A percentile compares a stretch with the other conserved stretches of the same genome.
Evolutionary conservation across 192 early-diverging fungal genomes (phyloP).

Genomic region (Coemansia sp.): DNA sequence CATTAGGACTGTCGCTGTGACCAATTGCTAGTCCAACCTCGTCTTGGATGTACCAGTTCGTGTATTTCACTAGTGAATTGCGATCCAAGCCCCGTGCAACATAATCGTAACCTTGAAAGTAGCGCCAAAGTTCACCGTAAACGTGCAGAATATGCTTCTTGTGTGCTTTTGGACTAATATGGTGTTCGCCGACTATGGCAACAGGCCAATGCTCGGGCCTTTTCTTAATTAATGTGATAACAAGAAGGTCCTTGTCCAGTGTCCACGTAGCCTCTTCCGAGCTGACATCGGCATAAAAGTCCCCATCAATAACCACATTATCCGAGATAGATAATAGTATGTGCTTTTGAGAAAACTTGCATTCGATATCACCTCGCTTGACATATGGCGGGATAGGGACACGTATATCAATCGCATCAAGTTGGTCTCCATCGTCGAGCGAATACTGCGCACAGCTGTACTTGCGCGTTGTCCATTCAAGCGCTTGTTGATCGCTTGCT

Average conservation of each 20-base stretch:
- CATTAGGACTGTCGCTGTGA: constrained; percentile 63
- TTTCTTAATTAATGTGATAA: constrained; percentile 39
- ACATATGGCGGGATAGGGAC: constrained; percentile 22
- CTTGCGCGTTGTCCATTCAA: constrained; percentile 37
- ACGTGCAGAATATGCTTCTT: constrained; percentile 46
- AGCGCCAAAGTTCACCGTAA: constrained; percentile 42
- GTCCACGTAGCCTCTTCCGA: constrained; percentile 37
- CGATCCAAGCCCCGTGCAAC: constrained; percentile 26
- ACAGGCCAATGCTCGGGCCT: constrained; percentile 31
- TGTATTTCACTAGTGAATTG: constrained; percentile 24
- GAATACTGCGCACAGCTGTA: constrained; percentile 43
- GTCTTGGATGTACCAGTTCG: constrained; percentile 57
- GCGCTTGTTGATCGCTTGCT: constrained; percentile 6
- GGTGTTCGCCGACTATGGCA: constrained; percentile 34
- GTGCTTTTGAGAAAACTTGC: constrained; percentile 25
- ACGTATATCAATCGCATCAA: constrained; percentile 42
- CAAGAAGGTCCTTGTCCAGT: constrained; percentile 27
- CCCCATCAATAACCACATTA: constrained; percentile 30
- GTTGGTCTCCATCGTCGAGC: constrained; percentile 21
- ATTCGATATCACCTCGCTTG: constrained; percentile 21
- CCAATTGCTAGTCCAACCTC: constrained; percentile 66
- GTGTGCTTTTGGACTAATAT: constrained; percentile 25
- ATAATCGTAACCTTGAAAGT: constrained; percentile 51
- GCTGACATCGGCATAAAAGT: constrained; percentile 26
- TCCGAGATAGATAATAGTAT: constrained; percentile 19